Conservation (phyloP, 306 rosid species). For the Lathyrus sativus region DNA sequence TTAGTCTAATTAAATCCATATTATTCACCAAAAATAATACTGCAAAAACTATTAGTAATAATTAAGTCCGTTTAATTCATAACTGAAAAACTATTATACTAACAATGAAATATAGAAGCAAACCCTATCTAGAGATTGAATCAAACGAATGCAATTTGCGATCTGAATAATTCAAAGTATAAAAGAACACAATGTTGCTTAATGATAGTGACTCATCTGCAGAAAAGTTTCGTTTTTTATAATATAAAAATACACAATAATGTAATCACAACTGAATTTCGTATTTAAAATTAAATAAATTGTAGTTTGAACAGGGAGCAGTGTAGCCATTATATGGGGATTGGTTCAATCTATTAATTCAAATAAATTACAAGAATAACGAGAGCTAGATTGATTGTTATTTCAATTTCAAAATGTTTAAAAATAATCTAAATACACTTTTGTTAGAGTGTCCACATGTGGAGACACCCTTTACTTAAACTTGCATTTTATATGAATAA, state of each 20-base stretch:
- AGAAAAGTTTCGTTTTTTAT: slow-evolving; percentile 45
- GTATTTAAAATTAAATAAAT: slow-evolving; percentile 29
- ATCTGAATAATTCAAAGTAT: slow-evolving; percentile 36
- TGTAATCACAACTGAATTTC: slow-evolving; percentile 28
- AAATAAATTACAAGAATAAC: slow-evolving; percentile 18
- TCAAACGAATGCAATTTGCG: too few species aligned
- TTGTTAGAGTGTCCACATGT: too few species aligned
- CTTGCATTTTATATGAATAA: too few species aligned
- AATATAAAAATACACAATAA: not conserved
- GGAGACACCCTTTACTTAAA: too few species aligned
- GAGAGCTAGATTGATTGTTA: slow-evolving; percentile 22
- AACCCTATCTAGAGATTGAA: slow-evolving; percentile 26
- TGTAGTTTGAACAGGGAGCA: slow-evolving; percentile 93
- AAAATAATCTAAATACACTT: too few species aligned
- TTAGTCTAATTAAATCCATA: too few species aligned
- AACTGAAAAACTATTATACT: not conserved
- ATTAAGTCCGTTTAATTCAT: not conserved
- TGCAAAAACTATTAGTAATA: too few species aligned
- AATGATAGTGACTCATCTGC: slow-evolving; percentile 53
- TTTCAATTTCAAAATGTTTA: slow-evolving; percentile 36
- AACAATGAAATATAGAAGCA: slow-evolving; percentile 40
- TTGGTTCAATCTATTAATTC: slow-evolving; percentile 40
- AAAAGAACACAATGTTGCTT: slow-evolving; percentile 50
- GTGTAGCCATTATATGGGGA: slow-evolving; percentile 67
- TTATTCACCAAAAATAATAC: too few species aligned